Evolutionary conservation across 345 rosid species (phyloP).

Genomic region (Lepidium aucheri): DNA sequence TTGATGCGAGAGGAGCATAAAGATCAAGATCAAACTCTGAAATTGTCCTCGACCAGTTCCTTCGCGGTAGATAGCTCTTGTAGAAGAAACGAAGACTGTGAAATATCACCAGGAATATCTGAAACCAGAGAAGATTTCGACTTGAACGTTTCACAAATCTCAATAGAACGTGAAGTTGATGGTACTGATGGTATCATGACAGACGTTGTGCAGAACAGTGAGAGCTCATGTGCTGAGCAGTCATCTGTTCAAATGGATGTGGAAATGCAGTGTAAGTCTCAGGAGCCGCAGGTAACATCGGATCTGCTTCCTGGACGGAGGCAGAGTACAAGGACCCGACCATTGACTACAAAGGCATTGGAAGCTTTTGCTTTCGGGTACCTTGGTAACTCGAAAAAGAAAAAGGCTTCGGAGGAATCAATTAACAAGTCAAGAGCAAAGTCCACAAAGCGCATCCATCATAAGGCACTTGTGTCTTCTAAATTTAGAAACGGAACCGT

Average conservation of each 20-base stretch:
- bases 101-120: constrained; percentile 22
- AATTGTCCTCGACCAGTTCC: constrained; percentile 33
- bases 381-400: constrained; percentile 37
- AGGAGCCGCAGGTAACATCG: constrained; percentile 1
- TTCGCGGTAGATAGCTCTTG: constrained; percentile 29
- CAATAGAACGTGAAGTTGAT: constrained; percentile 29
- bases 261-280: constrained; percentile 11
- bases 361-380: constrained; percentile 57
- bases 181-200: constrained; percentile 13
- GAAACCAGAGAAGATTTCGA: constrained; percentile 35
- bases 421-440: constrained; percentile 23
- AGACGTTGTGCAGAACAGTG: constrained; percentile 25
- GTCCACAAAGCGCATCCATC: constrained; percentile 32
- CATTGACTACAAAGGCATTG: constrained; percentile 45
- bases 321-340: constrained; percentile 49
- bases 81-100: constrained; percentile 27
- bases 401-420: constrained; percentile 32
- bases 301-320: constrained; percentile 33
- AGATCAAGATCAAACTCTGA: constrained; percentile 27
- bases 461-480: constrained; percentile 18
- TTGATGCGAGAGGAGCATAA: constrained; percentile 24
- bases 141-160: constrained; percentile 43
- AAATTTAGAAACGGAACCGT: constrained; percentile 23
- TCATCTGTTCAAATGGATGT: constrained; percentile 25
- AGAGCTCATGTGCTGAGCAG: constrained; percentile 23